Evolutionary conservation across 208 protist genomes (phyloP).

Genomic region (Trypanosoma theileri): DNA sequence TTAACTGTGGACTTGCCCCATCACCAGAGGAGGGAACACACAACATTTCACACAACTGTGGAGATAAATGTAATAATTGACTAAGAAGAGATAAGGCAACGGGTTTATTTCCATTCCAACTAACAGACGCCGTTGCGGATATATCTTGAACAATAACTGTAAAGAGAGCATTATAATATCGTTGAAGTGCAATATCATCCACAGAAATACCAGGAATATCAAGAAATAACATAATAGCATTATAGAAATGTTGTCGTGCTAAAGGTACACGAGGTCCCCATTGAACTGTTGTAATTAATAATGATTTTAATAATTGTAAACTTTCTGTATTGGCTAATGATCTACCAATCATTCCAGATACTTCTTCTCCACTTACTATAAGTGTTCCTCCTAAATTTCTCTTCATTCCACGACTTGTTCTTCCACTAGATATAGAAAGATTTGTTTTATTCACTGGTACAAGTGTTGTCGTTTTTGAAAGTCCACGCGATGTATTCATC

Average conservation of each 20-base stretch:
- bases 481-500: background rate
- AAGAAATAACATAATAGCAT: conserved; percentile 49
- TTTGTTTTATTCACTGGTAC: background rate
- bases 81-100: conserved; percentile 55
- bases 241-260: conserved; percentile 60
- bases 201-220: conserved; percentile 54
- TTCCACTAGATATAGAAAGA: background rate
- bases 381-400: conserved; percentile 20
- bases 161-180: conserved; percentile 59
- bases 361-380: conserved; percentile 12
- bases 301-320: conserved; percentile 43
- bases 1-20: conserved; percentile 34
- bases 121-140: conserved; percentile 8
- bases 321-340: conserved; percentile 6
- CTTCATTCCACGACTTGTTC: conserved; percentile 9
- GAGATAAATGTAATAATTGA: conserved; percentile 60
- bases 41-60: conserved; percentile 67
- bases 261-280: conserved; percentile 49
- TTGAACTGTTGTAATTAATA: conserved; percentile 56
- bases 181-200: conserved; percentile 69
- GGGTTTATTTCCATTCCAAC: conserved; percentile 20
- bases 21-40: conserved; percentile 37
- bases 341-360: background rate
- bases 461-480: background rate
- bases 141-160: conserved; percentile 62